Conservation (phyloP, 129 eudicot genomes). For the Tanacetum coccineum region DNA sequence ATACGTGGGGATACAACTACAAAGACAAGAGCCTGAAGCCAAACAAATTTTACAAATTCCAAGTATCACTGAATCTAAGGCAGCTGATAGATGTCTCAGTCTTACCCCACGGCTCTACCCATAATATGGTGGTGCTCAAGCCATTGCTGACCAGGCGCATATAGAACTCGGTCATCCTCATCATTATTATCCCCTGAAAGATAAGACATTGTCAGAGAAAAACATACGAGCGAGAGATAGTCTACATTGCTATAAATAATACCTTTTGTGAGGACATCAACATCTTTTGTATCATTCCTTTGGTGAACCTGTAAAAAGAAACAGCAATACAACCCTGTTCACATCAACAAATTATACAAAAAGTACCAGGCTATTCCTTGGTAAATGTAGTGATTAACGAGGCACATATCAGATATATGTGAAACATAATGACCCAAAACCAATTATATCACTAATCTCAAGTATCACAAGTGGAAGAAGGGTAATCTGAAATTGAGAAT, state of each 20-base stretch:
- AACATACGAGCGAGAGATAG: not conserved
- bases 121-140: constrained; percentile 66
- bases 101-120: constrained; percentile 96
- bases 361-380: not conserved
- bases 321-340: not conserved
- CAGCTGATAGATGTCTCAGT: not conserved
- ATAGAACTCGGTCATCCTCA: constrained; percentile 58
- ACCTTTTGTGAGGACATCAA: constrained; percentile 90
- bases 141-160: constrained; percentile 88
- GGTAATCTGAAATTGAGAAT: too few species aligned
- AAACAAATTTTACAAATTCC: not conserved
- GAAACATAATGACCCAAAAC: not conserved
- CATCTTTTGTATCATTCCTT: constrained; percentile 48
- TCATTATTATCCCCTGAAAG: constrained; percentile 66
- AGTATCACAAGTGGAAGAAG: too few species aligned
- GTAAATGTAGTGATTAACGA: too few species aligned
- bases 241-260: not conserved
- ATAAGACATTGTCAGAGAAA: constrained; percentile 9
- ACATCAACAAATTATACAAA: constrained; percentile 3
- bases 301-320: constrained; percentile 63
- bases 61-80: constrained; percentile 5
- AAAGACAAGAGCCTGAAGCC: constrained; percentile 7
- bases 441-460: too few species aligned
- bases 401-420: not conserved
- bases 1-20: not conserved